Percentiles rank a stretch among this genome's conserved stretches.
Evolutionary conservation across 768 basidiomycete species (phyloP).

Genomic region (Trametes coccinea): DNA sequence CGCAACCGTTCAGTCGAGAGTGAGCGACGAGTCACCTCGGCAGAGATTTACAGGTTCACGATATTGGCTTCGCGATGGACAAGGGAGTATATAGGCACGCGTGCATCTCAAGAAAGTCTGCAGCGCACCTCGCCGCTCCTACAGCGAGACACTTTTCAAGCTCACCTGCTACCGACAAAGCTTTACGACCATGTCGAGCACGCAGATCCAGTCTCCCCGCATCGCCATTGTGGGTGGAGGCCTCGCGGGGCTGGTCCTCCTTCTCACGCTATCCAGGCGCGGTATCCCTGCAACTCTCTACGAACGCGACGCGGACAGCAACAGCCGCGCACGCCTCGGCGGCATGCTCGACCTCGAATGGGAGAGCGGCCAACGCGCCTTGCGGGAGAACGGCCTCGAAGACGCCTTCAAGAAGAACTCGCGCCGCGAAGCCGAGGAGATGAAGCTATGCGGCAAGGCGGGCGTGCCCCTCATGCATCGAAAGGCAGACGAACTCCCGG

Average conservation of each 20-base stretch:
- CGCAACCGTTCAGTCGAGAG: no score
- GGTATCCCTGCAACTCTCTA: constrained; percentile 8
- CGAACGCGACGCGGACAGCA: constrained; percentile 3
- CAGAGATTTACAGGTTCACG: no score
- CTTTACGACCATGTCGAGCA: no score
- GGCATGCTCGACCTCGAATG: constrained; percentile 12
- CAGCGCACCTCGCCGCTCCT: not conserved
- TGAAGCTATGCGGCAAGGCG: constrained; percentile 3
- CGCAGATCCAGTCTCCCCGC: not conserved
- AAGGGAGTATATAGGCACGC: not conserved
- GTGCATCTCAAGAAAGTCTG: not conserved
- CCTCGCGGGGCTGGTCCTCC: not conserved
- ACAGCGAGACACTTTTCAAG: no score
- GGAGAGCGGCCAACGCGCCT: constrained; percentile 8
- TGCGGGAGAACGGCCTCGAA: constrained; percentile 15
- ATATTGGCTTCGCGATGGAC: not conserved
- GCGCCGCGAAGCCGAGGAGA: constrained; percentile 11
- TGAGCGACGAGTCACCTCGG: no score
- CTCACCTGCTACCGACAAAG: no score
- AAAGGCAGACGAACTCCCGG: not conserved
- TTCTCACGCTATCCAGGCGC: constrained; percentile 9
- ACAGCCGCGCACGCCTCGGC: constrained; percentile 3
- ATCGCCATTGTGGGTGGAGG: constrained; percentile 13
- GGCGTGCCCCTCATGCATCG: not conserved
- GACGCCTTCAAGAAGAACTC: not conserved